A percentile compares a stretch with the other conserved stretches of the same genome.
phyloP scores from a whole-genome alignment of 148 eudicot genomes.

The Rheum nobile region DNA sequence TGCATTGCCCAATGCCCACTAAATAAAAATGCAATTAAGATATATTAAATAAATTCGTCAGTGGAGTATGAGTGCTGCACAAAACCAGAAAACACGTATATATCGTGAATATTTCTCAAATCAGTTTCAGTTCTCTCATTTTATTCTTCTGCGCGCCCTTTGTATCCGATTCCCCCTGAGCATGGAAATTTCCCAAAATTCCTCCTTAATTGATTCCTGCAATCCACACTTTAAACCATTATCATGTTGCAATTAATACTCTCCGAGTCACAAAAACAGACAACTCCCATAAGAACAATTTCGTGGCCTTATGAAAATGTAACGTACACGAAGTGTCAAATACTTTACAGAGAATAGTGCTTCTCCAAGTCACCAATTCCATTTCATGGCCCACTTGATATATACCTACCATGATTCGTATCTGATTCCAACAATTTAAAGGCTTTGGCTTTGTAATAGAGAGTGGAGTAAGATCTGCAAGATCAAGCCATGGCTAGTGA shows the following conservation, averaged over 20 bases:
- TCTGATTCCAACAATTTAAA: background rate
- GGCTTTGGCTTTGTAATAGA: background rate
- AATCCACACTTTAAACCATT: background rate
- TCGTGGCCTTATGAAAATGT: background rate
- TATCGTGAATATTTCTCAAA: background rate
- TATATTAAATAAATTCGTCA: background rate
- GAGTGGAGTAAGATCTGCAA: background rate
- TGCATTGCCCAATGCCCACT: constrained; percentile 3
- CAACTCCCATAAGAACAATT: background rate
- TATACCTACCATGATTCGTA: background rate
- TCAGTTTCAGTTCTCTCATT: background rate
- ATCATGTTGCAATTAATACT: background rate
- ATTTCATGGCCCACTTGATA: background rate
- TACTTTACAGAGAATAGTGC: background rate
- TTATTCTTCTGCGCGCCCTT: background rate
- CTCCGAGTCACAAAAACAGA: background rate
- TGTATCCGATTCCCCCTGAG: background rate
- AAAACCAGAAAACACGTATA: background rate
- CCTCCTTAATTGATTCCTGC: background rate
- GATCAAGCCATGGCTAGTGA: constrained; percentile 8
- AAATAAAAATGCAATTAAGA: background rate
- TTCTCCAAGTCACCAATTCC: background rate
- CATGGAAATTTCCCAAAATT: background rate
- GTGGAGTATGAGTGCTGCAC: background rate
- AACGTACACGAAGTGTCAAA: background rate